Base-by-base conservation (phyloP, 495 filamentous ascomycete genomes). In the Talaromyces proteolyticus region DNA sequence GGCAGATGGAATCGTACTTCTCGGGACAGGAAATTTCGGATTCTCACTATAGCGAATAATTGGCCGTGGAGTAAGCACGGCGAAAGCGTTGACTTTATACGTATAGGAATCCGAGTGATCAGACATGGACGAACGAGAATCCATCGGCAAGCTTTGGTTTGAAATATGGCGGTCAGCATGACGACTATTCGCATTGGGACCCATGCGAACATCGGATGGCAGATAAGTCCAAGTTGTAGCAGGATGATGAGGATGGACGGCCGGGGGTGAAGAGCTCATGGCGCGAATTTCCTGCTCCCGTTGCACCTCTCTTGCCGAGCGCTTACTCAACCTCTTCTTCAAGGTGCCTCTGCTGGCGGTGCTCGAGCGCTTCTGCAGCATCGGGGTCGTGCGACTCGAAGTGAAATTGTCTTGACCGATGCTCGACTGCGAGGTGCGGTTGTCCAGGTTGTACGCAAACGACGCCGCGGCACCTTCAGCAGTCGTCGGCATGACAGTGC, bases 231-330 rank as follows among this genome's bases (percentile, higher is more conserved):
- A 57, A 11, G 56, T 42, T 53, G 82, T 64, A 10, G 78, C 70
- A 10, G 76, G 73, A 2, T 79, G 70, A 37, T 85, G 82, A 21
- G 76, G 74, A 36, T 85, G 84, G 41, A 82, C 75, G 14, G 80
- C 75, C 38, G 89, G 78, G 23, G 81, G 81, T 18, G 64, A 66
- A 38, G 84, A 77, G 50, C 72, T 86, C 83, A 96, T 86, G n/a
- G 87, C 77, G 51, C 82, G 83, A 55, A 96, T 89, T 67, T 96
- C 89, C 47, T 86, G 87, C 62, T 94, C 90, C 16, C 91, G 77
- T 47, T 80, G 74, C 60, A 81, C 79, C 49, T 94, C 86, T 34
- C 85, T 68, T 26, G 82, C 80, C 47, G 85, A 84, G 49, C 85
- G 78, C 67, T 91, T 95, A 72, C 85, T 93, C 14, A 88, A 83